Conservation (phyloP, 495 filamentous ascomycete species). For the Massariosphaeria phaeospora region DNA sequence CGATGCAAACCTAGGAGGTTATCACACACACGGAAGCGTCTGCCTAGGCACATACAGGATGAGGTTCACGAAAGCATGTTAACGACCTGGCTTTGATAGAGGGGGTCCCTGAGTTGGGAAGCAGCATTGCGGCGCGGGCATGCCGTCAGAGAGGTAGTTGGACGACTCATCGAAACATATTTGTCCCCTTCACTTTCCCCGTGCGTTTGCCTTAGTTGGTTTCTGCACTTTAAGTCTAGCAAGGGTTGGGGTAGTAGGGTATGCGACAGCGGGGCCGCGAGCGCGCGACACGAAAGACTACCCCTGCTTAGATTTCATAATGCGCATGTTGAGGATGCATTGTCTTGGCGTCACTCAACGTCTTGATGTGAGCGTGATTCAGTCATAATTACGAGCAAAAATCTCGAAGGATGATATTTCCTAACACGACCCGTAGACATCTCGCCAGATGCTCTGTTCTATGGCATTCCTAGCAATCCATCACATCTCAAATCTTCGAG, state of each 20-base stretch:
- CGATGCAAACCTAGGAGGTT: constrained; percentile 30
- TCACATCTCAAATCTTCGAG: not conserved
- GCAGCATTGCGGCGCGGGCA: constrained; percentile 10
- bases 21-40: not conserved
- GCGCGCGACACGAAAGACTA: constrained; percentile 5
- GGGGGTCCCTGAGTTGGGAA: not conserved
- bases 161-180: constrained; percentile 4
- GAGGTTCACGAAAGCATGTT: constrained; percentile 31
- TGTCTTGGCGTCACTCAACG: too few relatives aligned
- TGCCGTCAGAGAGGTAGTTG: constrained; percentile 3
- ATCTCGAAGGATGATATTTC: too few relatives aligned
- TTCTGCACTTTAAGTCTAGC: too few relatives aligned
- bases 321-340: constrained; percentile 7
- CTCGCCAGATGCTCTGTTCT: too few relatives aligned
- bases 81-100: constrained; percentile 27
- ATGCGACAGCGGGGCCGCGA: too few relatives aligned
- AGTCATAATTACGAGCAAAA: too few relatives aligned
- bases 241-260: not conserved
- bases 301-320: constrained; percentile 20
- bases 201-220: constrained; percentile 2
- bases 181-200: constrained; percentile 8
- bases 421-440: too few relatives aligned
- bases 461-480: not conserved
- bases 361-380: too few relatives aligned
- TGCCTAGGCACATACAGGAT: constrained; percentile 1